Conservation (phyloP, 345 rosid genomes). For the Dipteronia sinensis region DNA sequence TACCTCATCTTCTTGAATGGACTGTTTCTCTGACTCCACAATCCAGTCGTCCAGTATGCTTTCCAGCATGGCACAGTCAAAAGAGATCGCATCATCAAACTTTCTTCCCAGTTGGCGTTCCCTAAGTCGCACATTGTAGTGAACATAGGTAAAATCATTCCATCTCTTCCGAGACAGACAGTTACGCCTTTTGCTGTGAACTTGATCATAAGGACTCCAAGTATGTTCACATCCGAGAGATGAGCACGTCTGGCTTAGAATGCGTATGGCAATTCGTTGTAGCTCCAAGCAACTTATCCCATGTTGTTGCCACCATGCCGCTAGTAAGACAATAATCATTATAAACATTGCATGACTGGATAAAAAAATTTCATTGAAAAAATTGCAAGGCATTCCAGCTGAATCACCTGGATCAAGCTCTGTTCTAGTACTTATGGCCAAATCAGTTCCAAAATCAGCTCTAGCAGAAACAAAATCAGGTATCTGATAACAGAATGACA, state of each 20-base stretch:
- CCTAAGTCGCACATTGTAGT: slow-evolving; percentile 71
- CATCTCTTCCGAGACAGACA: slow-evolving; percentile 51
- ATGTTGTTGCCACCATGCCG: slow-evolving; percentile 90
- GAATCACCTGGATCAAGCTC: slow-evolving; percentile 87
- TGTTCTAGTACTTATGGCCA: slow-evolving; percentile 75
- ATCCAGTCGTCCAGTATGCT: slow-evolving; percentile 68
- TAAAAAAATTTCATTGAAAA: slow-evolving; percentile 13
- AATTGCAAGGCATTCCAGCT: neutral
- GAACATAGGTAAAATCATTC: slow-evolving; percentile 69
- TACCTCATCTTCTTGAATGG: slow-evolving; percentile 69
- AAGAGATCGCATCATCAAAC: slow-evolving; percentile 41
- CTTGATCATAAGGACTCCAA: slow-evolving; percentile 70
- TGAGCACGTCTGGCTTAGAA: slow-evolving; percentile 87
- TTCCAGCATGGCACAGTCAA: slow-evolving; percentile 55
- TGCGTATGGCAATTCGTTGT: slow-evolving; percentile 76
- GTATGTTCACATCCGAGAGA: slow-evolving; percentile 74
- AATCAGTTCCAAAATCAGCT: slow-evolving; percentile 80
- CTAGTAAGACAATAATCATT: slow-evolving; percentile 31
- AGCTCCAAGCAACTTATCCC: slow-evolving; percentile 87
- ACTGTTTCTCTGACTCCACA: slow-evolving; percentile 43
- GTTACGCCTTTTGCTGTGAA: slow-evolving; percentile 55
- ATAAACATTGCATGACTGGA: neutral
- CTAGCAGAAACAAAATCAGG: slow-evolving; percentile 81
- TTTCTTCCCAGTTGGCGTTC: slow-evolving; percentile 50
- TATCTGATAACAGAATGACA: slow-evolving; percentile 45